Evolutionary conservation across 2,329 filamentous ascomycete genomes (phyloP).

Genomic region (Xylaria sp.): DNA sequence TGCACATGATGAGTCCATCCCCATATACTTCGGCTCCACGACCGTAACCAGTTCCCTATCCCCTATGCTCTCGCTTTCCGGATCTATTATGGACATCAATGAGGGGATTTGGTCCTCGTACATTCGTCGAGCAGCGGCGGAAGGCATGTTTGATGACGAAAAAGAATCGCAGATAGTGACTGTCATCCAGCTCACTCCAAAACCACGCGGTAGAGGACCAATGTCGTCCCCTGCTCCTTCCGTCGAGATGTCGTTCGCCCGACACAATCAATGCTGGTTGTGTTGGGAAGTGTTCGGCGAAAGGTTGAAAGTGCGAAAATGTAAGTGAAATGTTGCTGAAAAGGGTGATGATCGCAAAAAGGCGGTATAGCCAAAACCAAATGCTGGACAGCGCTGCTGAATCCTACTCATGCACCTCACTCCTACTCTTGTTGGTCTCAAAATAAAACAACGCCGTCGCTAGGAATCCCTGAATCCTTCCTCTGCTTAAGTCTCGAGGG

Average conservation of each 20-base stretch:
- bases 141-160: slow-evolving; percentile 64
- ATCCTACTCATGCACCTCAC: slow-evolving; percentile 54
- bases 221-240: slow-evolving; percentile 17
- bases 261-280: not conserved
- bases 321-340: slow-evolving; percentile 38
- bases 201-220: slow-evolving; percentile 6
- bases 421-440: slow-evolving; percentile 42
- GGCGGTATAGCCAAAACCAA: slow-evolving; percentile 40
- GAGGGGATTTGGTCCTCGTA: slow-evolving; percentile 79
- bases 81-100: slow-evolving; percentile 80
- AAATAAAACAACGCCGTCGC: slow-evolving; percentile 27
- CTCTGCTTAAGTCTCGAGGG: slow-evolving; percentile 16
- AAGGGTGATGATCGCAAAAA: slow-evolving; percentile 43
- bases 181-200: slow-evolving; percentile 13
- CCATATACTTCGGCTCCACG: slow-evolving; percentile 64
- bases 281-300: slow-evolving; percentile 33
- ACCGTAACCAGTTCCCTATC: slow-evolving; percentile 65
- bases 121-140: slow-evolving; percentile 68
- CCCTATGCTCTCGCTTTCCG: slow-evolving; percentile 67
- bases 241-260: slow-evolving; percentile 2
- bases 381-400: slow-evolving; percentile 64
- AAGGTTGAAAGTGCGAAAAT: slow-evolving; percentile 34
- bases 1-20: slow-evolving; percentile 55
- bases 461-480: slow-evolving; percentile 20
- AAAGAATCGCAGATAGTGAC: slow-evolving; percentile 3